A percentile compares a stretch with the other conserved stretches of the same genome.
Evolutionary conservation across 306 rosid genomes (phyloP).

Genomic region (Prunus armeniaca): DNA sequence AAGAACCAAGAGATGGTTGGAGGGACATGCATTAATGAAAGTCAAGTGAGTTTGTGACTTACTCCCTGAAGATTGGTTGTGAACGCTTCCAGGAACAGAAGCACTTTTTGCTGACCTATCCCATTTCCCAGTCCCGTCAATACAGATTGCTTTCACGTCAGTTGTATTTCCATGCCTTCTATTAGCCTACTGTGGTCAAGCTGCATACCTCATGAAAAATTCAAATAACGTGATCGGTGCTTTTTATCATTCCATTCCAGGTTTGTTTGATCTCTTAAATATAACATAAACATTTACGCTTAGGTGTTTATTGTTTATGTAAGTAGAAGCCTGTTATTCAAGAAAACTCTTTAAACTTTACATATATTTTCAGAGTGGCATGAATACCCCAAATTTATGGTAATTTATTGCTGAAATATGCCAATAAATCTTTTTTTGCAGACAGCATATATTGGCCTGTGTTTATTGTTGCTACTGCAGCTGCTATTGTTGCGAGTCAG

Average conservation of each 20-base stretch:
- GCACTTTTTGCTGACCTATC: slow-evolving; percentile 74
- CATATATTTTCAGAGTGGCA: neutral
- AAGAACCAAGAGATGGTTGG: slow-evolving; percentile 85
- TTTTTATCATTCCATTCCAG: slow-evolving; percentile 95
- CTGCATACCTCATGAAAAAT: slow-evolving; percentile 40
- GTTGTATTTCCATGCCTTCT: slow-evolving; percentile 79
- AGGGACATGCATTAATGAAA: slow-evolving; percentile 40
- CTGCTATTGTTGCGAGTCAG: slow-evolving; percentile 95
- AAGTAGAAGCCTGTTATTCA: neutral
- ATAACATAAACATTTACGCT: neutral
- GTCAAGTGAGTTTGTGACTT: neutral
- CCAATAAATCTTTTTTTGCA: slow-evolving; percentile 39
- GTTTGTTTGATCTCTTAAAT: slow-evolving; percentile 34
- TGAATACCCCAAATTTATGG: neutral
- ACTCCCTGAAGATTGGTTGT: slow-evolving; percentile 25
- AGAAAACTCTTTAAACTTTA: neutral
- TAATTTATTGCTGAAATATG: slow-evolving; percentile 17
- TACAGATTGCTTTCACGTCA: slow-evolving; percentile 63
- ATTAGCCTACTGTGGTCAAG: slow-evolving; percentile 20
- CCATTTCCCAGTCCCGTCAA: slow-evolving; percentile 64
- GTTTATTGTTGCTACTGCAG: slow-evolving; percentile 88
- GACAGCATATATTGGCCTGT: slow-evolving; percentile 91
- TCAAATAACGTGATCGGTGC: slow-evolving; percentile 50
- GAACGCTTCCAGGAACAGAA: slow-evolving; percentile 56
- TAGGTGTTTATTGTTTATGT: neutral